Base-by-base conservation (phyloP, 164 flowering plant species). In the Chimonanthus salicifolius region DNA sequence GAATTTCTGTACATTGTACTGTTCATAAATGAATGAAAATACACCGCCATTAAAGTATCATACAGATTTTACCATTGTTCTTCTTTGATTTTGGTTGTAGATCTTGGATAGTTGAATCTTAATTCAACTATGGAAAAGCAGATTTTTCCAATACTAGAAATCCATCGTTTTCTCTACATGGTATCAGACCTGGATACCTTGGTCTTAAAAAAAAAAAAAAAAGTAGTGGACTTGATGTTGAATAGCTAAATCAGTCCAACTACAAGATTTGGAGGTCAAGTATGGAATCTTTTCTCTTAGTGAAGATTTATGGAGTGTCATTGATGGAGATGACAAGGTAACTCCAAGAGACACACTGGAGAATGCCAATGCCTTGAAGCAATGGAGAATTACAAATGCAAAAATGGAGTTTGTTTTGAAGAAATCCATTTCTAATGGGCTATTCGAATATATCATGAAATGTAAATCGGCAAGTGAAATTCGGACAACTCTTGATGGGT, bases 291-390 rank as follows among this genome's bases (percentile, higher is more conserved):
- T 71, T 71, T 16, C 58, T 51, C n/a, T 71, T 49, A 65, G 74
- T 58, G 66, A 74, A 67, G 69, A 74, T 51, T 74, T 67, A n/a
- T 60, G 71, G 71, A 45, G 68, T 15, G 20, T 68, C 58, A 58
- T 47, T 48, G 67, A 13, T 60, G 72, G 72, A 68, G 33, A 20
- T 73, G 44, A 13, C 3, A 44, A 1, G 64, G 70, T 6, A 0
- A 49, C 70, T 43, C 64, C 50, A 2, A 21, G 13, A 66, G 54
- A 67, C 45, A 21, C 20, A 33, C 18, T 33, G 6, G 18, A 43
- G 62, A 51, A 73, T 67, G 64, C 0, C 2, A 16, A 67, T 67
- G 71, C 51, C 5, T 74, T 68, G n/a, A 68, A 74, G 20, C 33
- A 20, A 74, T 18, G 78, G 58, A 11, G 20, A 46, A 7, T n/a